Conservation (phyloP, 192 early-diverging fungal species). For the Diversispora epigaea region DNA sequence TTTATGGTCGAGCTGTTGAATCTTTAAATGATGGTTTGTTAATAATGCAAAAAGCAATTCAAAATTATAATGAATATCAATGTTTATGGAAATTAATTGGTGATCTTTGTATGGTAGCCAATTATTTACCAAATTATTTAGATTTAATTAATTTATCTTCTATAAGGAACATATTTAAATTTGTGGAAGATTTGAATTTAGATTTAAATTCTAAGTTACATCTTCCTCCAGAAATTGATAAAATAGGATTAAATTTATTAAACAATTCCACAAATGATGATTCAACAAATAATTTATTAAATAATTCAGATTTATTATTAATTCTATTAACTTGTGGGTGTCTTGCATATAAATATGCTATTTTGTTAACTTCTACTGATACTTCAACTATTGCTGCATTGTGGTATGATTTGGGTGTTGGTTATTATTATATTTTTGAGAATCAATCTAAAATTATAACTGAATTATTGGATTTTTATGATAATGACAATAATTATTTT, state of each 20-base stretch:
- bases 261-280: not conserved
- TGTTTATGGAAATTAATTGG: conserved; percentile 64
- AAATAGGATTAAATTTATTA: conserved; percentile 9
- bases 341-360: conserved; percentile 53
- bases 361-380: conserved; percentile 46
- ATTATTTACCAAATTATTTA: conserved; percentile 50
- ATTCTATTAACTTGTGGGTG: conserved; percentile 49
- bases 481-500: too few species aligned
- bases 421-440: conserved; percentile 44
- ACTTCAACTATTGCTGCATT: conserved; percentile 40
- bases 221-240: conserved; percentile 39
- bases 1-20: conserved; percentile 65
- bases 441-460: conserved; percentile 32
- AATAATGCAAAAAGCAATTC: conserved; percentile 31
- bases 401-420: conserved; percentile 57
- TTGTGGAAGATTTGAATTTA: conserved; percentile 26
- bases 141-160: conserved; percentile 37
- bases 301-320: conserved; percentile 34
- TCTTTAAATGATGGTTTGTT: conserved; percentile 42
- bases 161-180: conserved; percentile 33
- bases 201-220: conserved; percentile 44
- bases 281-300: not conserved
- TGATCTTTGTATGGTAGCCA: conserved; percentile 53
- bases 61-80: conserved; percentile 36
- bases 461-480: too few species aligned